Base-by-base conservation (phyloP, 345 rosid species). In the Microthlaspi erraticum region DNA sequence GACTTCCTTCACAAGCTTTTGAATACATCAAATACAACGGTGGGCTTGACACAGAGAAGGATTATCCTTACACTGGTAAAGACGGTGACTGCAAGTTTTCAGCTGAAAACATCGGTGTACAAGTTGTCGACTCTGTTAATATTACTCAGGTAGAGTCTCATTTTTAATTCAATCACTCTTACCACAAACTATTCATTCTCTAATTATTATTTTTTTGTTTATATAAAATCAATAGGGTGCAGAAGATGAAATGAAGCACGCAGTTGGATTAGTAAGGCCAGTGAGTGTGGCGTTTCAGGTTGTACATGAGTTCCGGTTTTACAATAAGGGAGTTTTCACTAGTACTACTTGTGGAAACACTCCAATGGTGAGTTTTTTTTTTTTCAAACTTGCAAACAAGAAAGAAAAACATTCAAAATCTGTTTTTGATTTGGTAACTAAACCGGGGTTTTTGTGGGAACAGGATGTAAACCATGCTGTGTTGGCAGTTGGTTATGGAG, bases 381-480 rank as follows among this genome's bases (percentile, higher is more conserved):
- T 17, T 16, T 17, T 36, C 29, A 26, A 26, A 26, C 29, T 26
- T 26, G 29, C 29, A 3, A 26, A 26, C 29, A 26, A 26, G 29
- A 3, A 26, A 26, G n/a, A 20, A 26, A 26, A 26, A 26, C 29
- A 26, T 26, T 26, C 29, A 26, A 26, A 26, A 26, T 26, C 29
- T 2, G 31, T 31, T 53, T 31, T 53, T 14, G 2, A 33, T 55
- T 14, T 33, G 42, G 41, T 61, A 32, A 41, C 1, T 14, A 14
- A 51, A 33, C 19, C 23, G 7, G 12, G 5, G 17, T 2, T 48
- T 48, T 46, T 59, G 59, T 59, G 59, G 19, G 10, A 66, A 76
- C 82, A 90, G 97, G 98, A 90, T 74, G 97, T 90, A 80, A 93
- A 93, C 87, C 97, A 93, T 56, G 97, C 93, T 17, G 98, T 90